Percentiles rank a stretch among this genome's conserved stretches.
phyloP scores from a whole-genome alignment of 495 filamentous ascomycete species.

The Penicillium canariense region DNA sequence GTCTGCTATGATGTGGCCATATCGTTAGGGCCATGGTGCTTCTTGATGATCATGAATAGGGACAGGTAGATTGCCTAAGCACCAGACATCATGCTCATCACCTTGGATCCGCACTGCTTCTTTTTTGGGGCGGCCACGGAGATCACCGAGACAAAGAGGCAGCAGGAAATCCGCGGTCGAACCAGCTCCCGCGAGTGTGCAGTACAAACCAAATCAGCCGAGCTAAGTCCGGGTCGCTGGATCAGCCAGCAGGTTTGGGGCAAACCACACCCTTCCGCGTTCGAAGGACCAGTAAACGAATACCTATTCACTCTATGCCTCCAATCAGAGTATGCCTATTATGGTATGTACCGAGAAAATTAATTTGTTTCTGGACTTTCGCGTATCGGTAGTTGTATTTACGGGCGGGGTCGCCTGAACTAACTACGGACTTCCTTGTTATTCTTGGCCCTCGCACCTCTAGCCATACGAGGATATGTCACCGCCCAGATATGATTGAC shows the following conservation, averaged over 20 bases:
- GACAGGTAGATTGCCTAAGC: background rate
- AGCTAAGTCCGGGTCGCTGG: background rate
- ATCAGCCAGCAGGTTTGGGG: background rate
- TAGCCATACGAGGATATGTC: background rate
- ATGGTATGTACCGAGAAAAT: too few species aligned
- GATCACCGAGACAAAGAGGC: background rate
- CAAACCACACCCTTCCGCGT: background rate
- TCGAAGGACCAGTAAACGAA: too few species aligned
- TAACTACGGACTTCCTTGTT: background rate
- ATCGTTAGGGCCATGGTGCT: background rate
- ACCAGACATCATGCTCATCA: background rate
- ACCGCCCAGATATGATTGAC: background rate
- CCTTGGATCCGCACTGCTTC: background rate
- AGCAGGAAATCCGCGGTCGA: background rate
- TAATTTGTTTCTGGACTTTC: too few species aligned
- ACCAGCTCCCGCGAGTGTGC: background rate
- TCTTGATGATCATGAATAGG: background rate
- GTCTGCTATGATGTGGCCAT: background rate
- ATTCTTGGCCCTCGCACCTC: background rate
- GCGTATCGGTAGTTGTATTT: background rate
- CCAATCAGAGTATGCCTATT: too few species aligned
- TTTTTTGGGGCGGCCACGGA: background rate
- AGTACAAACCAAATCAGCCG: background rate
- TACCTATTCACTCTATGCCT: too few species aligned
- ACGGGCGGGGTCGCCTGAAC: background rate